Conservation (phyloP, 331 rosid genomes). For the Malus hybrid region DNA sequence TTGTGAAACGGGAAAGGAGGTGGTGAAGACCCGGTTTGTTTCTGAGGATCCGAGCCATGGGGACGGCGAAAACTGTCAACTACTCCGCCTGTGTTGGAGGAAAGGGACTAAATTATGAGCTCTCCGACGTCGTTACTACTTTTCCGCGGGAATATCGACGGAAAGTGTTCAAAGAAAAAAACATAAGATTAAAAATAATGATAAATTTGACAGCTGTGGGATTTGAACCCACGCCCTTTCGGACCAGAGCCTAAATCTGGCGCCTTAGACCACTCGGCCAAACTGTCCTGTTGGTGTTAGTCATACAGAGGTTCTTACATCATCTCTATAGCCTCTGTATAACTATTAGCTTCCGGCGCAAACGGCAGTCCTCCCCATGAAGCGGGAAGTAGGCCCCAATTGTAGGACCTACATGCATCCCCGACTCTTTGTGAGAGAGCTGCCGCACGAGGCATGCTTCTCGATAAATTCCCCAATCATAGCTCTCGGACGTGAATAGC, state of each 20-base stretch:
- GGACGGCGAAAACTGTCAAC: neutral
- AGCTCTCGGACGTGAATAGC: too few relatives aligned
- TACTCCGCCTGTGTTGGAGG: neutral
- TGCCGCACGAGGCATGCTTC: too few relatives aligned
- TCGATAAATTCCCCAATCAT: too few relatives aligned
- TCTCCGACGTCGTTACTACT: neutral
- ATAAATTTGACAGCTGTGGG: slow-evolving; percentile 76
- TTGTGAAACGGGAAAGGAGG: slow-evolving; percentile 37
- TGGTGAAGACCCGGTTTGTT: slow-evolving; percentile 16
- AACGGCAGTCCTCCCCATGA: too few relatives aligned
- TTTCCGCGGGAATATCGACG: neutral
- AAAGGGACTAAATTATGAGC: neutral
- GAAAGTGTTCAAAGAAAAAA: neutral
- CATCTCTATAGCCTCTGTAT: too few relatives aligned
- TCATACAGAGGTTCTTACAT: neutral
- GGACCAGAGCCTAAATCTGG: slow-evolving; percentile 88
- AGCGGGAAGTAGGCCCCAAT: too few relatives aligned
- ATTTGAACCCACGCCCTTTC: slow-evolving; percentile 99
- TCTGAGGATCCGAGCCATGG: slow-evolving; percentile 46
- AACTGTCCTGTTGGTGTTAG: slow-evolving; percentile 22
- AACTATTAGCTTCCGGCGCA: too few relatives aligned
- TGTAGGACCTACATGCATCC: too few relatives aligned
- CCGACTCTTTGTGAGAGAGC: too few relatives aligned
- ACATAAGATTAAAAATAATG: too few relatives aligned
- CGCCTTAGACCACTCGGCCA: slow-evolving; percentile 80